Base-by-base conservation (phyloP, 805 yeast species). In the Metschnikowia vanudenii region DNA sequence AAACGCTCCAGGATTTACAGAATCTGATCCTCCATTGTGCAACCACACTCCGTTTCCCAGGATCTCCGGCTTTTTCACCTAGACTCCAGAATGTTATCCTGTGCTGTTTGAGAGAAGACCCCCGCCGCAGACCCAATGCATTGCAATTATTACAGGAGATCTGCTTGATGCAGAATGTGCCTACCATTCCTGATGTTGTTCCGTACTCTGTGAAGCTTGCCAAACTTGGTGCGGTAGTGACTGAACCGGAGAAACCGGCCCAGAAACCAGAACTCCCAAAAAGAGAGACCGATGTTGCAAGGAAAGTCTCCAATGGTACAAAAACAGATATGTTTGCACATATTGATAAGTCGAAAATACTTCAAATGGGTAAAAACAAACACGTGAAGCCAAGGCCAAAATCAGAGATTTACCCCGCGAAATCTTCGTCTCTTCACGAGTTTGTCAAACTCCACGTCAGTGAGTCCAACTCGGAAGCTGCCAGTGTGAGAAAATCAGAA, bases 101-200 rank as follows among this genome's bases (percentile, higher is more conserved):
- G 18, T 80, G 79, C 47, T 68, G 85, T 56, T 63, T 87, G 50
- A 72, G 81, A 43, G 84, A 75, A 32, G 82, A 85, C 58, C 94
- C 94, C 3, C 70, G 78, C 37, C 72, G 80, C 46, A 75, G 96
- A 58, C 96, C 96, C 8, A 84, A 82, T 49, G 83, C 83, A 2
- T 81, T 79, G 47, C 92, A 86, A 60, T 69, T 85, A 19, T 63
- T 87, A 26, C 87, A 81, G 41, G 91, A 85, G 61, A 70, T 85
- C 5, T 80, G 85, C 50, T 71, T 71, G 41, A 78, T 86, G 78
- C 76, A 80, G 61, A 77, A 78, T 17, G 47, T 53, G 13, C 59
- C 69, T 11, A 74, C 74, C 28, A 50, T 67, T 33, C 73, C 78
- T 1, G 61, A 62, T 47, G 69, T 78, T 64, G 60, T 70, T 34